Conservation (phyloP, 768 basidiomycete species). For the Suillus lakei region DNA sequence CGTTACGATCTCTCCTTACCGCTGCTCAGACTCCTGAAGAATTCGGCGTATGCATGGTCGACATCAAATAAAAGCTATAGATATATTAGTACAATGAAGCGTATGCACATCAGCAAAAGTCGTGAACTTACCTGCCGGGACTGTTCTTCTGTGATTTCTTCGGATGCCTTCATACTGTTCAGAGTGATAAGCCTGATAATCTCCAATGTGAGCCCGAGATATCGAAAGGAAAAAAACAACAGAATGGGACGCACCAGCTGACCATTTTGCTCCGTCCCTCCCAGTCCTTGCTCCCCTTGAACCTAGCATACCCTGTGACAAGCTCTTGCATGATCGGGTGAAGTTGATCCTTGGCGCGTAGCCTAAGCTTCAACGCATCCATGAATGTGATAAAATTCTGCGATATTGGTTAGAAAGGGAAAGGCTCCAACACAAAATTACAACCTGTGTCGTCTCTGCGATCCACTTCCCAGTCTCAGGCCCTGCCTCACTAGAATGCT, state of each 20-base stretch:
- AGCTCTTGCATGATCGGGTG: conserved; percentile 95
- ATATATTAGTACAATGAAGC: neutral
- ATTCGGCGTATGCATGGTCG: conserved; percentile 94
- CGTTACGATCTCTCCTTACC: conserved; percentile 32
- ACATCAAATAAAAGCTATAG: conserved; percentile 91
- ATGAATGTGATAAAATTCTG: conserved; percentile 98
- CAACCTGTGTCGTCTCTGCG: conserved; percentile 94
- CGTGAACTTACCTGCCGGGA: conserved; percentile 73
- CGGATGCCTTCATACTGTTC: conserved; percentile 96
- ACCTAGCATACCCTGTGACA: conserved; percentile 92
- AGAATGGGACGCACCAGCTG: conserved; percentile 66
- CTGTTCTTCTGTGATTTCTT: conserved; percentile 95
- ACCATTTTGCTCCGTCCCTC: conserved; percentile 94
- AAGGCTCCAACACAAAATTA: conserved; percentile 13
- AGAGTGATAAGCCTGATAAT: conserved; percentile 85
- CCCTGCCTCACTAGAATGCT: conserved; percentile 91
- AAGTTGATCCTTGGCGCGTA: conserved; percentile 96
- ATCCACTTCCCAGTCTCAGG: conserved; percentile 97
- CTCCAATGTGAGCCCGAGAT: neutral
- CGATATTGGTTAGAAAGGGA: neutral
- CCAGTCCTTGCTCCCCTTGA: conserved; percentile 96
- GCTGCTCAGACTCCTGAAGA: conserved; percentile 75
- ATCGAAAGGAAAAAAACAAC: neutral
- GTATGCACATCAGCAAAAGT: neutral
- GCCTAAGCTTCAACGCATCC: conserved; percentile 91